Conservation (phyloP, 306 rosid species). For the Alnus rubra region DNA sequence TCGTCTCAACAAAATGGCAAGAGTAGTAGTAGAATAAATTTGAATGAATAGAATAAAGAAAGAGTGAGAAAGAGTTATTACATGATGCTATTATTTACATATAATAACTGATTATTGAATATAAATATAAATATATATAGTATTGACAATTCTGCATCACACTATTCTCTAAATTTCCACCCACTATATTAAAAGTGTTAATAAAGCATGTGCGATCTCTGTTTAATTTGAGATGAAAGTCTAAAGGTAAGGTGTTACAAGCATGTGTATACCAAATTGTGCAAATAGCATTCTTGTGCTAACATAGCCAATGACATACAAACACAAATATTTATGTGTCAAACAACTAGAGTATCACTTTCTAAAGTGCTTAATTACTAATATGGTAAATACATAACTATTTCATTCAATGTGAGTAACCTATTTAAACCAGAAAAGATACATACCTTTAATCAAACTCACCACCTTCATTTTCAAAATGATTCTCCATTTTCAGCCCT, state of each 20-base stretch:
- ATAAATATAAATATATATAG: slow-evolving; percentile 18
- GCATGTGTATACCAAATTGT: background rate
- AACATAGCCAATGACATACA: background rate
- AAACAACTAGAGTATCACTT: background rate
- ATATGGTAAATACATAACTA: background rate
- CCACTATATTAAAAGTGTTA: slow-evolving; percentile 55
- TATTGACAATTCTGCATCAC: slow-evolving; percentile 51
- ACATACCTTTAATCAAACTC: slow-evolving; percentile 64
- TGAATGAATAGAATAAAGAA: slow-evolving; percentile 27
- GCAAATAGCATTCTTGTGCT: background rate
- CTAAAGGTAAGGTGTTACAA: background rate
- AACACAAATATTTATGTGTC: background rate
- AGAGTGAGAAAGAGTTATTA: slow-evolving; percentile 5
- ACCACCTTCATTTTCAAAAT: slow-evolving; percentile 49
- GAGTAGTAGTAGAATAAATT: slow-evolving; percentile 24
- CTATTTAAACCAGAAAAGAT: slow-evolving; percentile 8
- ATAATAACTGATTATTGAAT: slow-evolving; percentile 47
- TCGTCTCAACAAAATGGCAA: background rate
- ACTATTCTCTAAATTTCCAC: slow-evolving; percentile 57
- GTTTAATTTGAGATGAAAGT: background rate
- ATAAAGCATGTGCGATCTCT: background rate
- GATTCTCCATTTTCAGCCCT: slow-evolving; percentile 72
- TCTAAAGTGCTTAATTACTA: background rate
- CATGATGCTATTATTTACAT: slow-evolving; percentile 57
- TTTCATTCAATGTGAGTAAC: background rate